Conservation (phyloP, 1,284 basidiomycete species). For the Thelephora terrestris region DNA sequence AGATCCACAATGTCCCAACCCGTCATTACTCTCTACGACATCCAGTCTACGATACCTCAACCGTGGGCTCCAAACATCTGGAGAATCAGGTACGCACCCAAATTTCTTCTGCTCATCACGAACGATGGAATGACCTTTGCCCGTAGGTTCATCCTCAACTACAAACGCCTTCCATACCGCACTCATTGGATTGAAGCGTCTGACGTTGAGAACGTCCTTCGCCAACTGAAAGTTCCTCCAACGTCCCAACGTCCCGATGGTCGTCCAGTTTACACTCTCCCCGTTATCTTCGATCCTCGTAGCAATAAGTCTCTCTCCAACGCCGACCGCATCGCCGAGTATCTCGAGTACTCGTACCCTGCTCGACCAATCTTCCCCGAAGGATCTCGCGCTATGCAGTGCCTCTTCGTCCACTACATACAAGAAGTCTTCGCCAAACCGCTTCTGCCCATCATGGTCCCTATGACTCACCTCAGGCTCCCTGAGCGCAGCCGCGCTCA, state of each 20-base stretch:
- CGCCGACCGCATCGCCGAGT: conserved; percentile 53
- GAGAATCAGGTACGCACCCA: conserved; percentile 33
- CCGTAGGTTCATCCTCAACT: conserved; percentile 58
- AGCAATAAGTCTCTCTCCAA: conserved; percentile 36
- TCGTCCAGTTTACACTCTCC: conserved; percentile 51
- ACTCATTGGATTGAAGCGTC: conserved; percentile 62
- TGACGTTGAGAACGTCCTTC: conserved; percentile 51
- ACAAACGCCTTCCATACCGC: conserved; percentile 54
- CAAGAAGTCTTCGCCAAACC: conserved; percentile 57
- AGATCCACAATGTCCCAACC: conserved; percentile 27
- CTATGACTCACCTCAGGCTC: conserved; percentile 50
- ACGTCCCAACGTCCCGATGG: conserved; percentile 44
- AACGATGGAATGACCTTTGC: conserved; percentile 3
- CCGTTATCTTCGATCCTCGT: conserved; percentile 44
- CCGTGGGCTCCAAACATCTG: conserved; percentile 68
- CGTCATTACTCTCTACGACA: conserved; percentile 54
- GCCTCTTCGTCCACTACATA: conserved; percentile 59
- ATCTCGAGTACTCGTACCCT: conserved; percentile 57
- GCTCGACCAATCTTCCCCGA: conserved; percentile 59
- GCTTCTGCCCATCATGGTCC: conserved; percentile 58
- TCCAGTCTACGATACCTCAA: conserved; percentile 46
- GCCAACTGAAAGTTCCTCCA: conserved; percentile 47
- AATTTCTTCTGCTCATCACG: neutral
- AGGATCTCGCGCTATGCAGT: conserved; percentile 54
- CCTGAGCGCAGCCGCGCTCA: conserved; percentile 44